phyloP scores from a whole-genome alignment of 2,329 filamentous ascomycete species.

The Drechslerella dactyloides region DNA sequence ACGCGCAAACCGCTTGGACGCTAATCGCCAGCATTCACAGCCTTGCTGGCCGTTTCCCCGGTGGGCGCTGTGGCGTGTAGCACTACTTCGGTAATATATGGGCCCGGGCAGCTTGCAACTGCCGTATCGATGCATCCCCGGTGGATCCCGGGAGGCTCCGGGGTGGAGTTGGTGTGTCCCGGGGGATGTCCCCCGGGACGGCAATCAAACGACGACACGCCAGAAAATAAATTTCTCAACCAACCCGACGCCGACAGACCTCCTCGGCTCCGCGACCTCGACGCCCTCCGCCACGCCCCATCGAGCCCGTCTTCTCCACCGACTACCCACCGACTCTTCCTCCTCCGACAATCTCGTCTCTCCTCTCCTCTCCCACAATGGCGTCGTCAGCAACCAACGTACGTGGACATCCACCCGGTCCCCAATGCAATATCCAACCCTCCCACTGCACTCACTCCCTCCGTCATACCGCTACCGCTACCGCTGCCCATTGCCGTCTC shows the following conservation, averaged over 20 bases:
- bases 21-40: background rate
- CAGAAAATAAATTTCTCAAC: constrained; percentile 45
- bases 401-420: constrained; percentile 2
- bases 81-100: no score
- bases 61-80: no score
- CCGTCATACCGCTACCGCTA: constrained; percentile 7
- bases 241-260: background rate
- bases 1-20: background rate
- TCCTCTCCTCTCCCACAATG: constrained; percentile 19
- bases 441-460: constrained; percentile 52
- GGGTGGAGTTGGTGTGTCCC: no score
- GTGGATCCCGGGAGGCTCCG: no score
- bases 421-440: constrained; percentile 39
- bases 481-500: background rate
- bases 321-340: background rate
- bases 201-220: constrained; percentile 19
- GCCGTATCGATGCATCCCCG: no score
- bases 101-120: no score
- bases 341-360: constrained; percentile 4
- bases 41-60: no score
- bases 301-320: background rate
- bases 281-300: constrained; percentile 9
- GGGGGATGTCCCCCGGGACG: constrained; percentile 11
- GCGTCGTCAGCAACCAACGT: constrained; percentile 45
- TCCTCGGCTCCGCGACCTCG: constrained; percentile 5